Evolutionary conservation across 768 basidiomycete species (phyloP), one percentile per base, ranked within the genome.

Genomic region (Lactarius sp.): DNA sequence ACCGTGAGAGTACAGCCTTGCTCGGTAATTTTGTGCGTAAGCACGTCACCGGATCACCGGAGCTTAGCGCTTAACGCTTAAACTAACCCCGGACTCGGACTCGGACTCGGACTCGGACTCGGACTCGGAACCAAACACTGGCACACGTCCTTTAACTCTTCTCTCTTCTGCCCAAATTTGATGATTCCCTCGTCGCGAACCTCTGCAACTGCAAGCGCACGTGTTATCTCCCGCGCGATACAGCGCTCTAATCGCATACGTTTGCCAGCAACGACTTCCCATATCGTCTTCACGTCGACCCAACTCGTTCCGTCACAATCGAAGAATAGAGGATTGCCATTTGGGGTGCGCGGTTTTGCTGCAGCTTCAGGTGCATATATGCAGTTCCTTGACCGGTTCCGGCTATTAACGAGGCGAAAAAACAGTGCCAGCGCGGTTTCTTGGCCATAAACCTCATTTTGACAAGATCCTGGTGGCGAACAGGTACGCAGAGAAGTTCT

Each of bases 381-480:
- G 14, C 2, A 36, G 22, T 37, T 9, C 12, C 33, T 34, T 46
- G 18, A 56, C 7, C 22, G 8, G 20, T 31, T 10, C 13, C 7
- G 14, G 14, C 14, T 7, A 47, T 59, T 34, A 20, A 51, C 51
- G 12, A 37, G 4, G 18, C n/a, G 9, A 33, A 46, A 31, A 18
- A 18, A 34, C 54, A 65, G 64, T 52, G 34, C 22, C 36, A 1
- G 13, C 39, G 8, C 50, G 27, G n/a, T 16, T 18, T 33, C 52
- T 12, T 22, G 13, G 4, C 5, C 62, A 74, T 49, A 77, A 73
- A 39, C 84, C 88, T 10, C 87, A 88, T 68, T 93, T 94, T 68
- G 85, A 90, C 77, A 97, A 97, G 80, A 91, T 95, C 64, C 80
- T 97, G 27, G 85, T 97, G 61, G 94, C 94, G 0, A 97, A 97